Percentiles rank a stretch among this genome's conserved stretches.
These are phyloP conservation scores for Sporothrix phasma DNA, from an alignment of 2,329 filamentous ascomycete species.

Conservation along the genomic window DNA sequence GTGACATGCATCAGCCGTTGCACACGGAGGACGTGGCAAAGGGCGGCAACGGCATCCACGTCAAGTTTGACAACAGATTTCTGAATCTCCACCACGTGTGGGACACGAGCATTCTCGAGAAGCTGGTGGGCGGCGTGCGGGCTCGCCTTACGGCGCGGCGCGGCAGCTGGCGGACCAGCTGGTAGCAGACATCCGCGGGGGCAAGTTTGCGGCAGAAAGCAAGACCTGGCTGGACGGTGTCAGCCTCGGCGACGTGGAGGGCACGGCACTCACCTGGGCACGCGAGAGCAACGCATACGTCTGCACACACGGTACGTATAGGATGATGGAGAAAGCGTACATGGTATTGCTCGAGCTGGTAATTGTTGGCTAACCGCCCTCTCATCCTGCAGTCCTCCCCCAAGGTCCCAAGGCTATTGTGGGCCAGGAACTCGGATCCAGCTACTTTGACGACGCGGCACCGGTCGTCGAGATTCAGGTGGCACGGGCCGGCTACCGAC, in stretches of 20 bases:
- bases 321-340: neutral
- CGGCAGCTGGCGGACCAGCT: constrained; percentile 48
- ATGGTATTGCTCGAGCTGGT: neutral
- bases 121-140: constrained; percentile 48
- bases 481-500: constrained; percentile 57
- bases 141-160: constrained; percentile 41
- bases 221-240: constrained; percentile 46
- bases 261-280: constrained; percentile 54
- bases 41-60: constrained; percentile 60
- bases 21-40: constrained; percentile 53
- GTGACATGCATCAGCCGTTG: constrained; percentile 60
- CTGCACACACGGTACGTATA: constrained; percentile 46
- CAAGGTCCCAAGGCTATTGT: constrained; percentile 48
- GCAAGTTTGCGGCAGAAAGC: constrained; percentile 43
- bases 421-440: constrained; percentile 46
- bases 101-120: constrained; percentile 61
- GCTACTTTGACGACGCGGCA: constrained; percentile 55
- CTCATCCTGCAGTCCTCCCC: constrained; percentile 42
- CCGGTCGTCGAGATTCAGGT: constrained; percentile 56
- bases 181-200: constrained; percentile 42
- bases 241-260: constrained; percentile 41
- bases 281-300: constrained; percentile 52
- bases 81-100: constrained; percentile 64
- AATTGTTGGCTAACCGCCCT: neutral
- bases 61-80: constrained; percentile 46